Evolutionary conservation across 2,329 filamentous ascomycete genomes (phyloP).

Genomic region (Cercospora janseana): DNA sequence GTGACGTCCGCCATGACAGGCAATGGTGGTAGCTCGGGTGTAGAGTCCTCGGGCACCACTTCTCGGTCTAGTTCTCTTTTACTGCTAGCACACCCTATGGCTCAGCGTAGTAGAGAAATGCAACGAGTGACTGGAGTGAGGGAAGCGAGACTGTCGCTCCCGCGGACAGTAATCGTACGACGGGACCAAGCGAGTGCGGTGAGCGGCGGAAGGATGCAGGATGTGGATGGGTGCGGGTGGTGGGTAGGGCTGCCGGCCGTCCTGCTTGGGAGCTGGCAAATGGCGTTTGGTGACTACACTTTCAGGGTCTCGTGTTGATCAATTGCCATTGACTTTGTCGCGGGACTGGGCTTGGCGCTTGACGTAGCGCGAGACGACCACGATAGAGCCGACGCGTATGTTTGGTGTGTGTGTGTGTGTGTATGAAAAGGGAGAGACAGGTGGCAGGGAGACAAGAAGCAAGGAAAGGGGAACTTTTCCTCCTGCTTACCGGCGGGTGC

Average conservation of each 20-base stretch:
- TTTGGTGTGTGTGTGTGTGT: too few relatives aligned
- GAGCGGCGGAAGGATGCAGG: constrained; percentile 1
- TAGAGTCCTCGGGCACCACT: neutral
- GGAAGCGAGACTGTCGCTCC: neutral
- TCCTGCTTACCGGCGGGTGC: too few relatives aligned
- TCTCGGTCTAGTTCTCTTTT: constrained; percentile 1
- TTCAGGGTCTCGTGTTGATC: neutral
- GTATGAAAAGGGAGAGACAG: too few relatives aligned
- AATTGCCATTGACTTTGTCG: neutral
- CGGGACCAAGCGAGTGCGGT: constrained; percentile 2
- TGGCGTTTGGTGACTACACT: constrained; percentile 4
- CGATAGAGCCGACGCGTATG: neutral
- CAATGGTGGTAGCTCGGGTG: constrained; percentile 1
- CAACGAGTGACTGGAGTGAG: neutral
- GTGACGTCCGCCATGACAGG: constrained; percentile 10
- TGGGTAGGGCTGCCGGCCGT: neutral
- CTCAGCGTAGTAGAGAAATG: neutral
- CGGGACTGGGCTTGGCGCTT: neutral
- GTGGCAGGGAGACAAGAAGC: too few relatives aligned
- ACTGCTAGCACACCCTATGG: constrained; percentile 5
- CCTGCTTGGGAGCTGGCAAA: neutral
- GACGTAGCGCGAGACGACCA: neutral
- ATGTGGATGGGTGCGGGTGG: too few relatives aligned
- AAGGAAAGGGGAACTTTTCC: too few relatives aligned
- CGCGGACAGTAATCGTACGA: neutral